Conservation (phyloP, 371 early-diverging fungal genomes). For the Haplosporangium sp. region DNA sequence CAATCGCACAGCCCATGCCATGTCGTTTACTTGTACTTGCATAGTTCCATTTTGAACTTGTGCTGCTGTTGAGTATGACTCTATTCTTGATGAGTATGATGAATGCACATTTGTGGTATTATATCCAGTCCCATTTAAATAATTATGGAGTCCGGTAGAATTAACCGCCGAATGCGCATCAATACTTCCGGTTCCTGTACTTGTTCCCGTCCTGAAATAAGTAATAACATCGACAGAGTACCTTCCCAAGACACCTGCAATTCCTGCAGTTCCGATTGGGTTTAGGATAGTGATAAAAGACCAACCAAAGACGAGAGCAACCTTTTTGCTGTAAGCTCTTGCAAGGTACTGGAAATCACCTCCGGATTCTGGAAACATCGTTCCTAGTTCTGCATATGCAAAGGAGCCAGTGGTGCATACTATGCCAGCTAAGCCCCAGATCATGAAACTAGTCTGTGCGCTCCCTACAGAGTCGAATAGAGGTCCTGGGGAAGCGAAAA, state of each 20-base stretch:
- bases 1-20: constrained; percentile 35
- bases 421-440: constrained; percentile 54
- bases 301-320: constrained; percentile 53
- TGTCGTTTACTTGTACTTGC: constrained; percentile 16
- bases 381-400: constrained; percentile 53
- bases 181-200: constrained; percentile 21
- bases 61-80: too few species aligned
- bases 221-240: constrained; percentile 48
- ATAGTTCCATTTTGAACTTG: neutral
- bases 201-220: constrained; percentile 35
- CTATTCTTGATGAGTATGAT: constrained; percentile 19
- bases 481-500: constrained; percentile 55
- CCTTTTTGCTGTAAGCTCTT: constrained; percentile 45
- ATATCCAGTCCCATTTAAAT: constrained; percentile 26
- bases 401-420: constrained; percentile 48
- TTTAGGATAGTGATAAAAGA: constrained; percentile 49
- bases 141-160: constrained; percentile 6
- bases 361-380: constrained; percentile 55
- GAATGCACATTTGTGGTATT: constrained; percentile 23
- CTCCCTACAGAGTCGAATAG: constrained; percentile 49
- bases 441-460: constrained; percentile 52
- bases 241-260: constrained; percentile 45
- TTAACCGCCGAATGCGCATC: neutral
- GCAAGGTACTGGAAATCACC: constrained; percentile 52
- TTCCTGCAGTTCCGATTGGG: constrained; percentile 52